phyloP scores from a whole-genome alignment of 2,329 filamentous ascomycete species.

The Paraconiothyrium brasiliense region DNA sequence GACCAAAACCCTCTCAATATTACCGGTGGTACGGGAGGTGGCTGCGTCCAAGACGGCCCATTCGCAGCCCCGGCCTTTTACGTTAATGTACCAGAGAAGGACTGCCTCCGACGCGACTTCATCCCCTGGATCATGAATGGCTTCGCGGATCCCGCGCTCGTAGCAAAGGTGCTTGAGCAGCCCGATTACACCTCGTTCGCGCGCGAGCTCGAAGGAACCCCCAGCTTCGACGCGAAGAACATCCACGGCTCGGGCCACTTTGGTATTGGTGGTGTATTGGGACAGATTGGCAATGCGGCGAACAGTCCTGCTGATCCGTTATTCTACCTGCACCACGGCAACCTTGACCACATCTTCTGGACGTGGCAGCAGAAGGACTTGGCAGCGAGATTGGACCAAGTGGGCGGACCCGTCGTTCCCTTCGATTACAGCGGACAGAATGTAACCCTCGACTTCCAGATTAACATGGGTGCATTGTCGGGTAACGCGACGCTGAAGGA shows the following conservation, averaged over 20 bases:
- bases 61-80: constrained; percentile 36
- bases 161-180: constrained; percentile 34
- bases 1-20: constrained; percentile 37
- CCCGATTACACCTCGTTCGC: constrained; percentile 42
- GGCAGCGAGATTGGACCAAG: constrained; percentile 40
- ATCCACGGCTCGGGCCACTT: constrained; percentile 50
- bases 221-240: constrained; percentile 38
- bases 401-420: constrained; percentile 47
- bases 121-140: constrained; percentile 34
- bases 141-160: constrained; percentile 30
- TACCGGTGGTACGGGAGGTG: constrained; percentile 40
- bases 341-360: constrained; percentile 50
- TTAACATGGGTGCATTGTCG: constrained; percentile 43
- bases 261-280: constrained; percentile 46
- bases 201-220: constrained; percentile 34
- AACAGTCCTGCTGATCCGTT: constrained; percentile 48
- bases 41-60: constrained; percentile 45
- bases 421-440: constrained; percentile 36
- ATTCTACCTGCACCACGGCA: constrained; percentile 52
- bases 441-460: constrained; percentile 45
- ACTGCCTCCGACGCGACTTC: constrained; percentile 47
- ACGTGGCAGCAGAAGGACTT: constrained; percentile 41
- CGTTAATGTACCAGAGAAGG: constrained; percentile 33
- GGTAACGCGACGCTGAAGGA: constrained; percentile 37
- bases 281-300: constrained; percentile 43